Evolutionary conservation across 345 rosid genomes (phyloP).

Genomic region (Eucalyptus brandiana): DNA sequence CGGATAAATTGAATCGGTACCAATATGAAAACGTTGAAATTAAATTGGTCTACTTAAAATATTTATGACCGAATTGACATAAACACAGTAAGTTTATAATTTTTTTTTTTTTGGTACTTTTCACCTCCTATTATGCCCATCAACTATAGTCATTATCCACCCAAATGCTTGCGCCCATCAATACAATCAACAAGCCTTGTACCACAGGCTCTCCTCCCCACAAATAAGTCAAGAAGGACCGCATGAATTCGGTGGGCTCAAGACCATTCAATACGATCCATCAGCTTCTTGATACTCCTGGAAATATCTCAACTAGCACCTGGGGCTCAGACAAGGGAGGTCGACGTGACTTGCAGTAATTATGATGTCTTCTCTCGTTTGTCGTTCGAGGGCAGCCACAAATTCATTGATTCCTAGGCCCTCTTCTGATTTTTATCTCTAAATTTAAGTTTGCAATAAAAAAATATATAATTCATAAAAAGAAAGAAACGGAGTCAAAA

Average conservation of each 20-base stretch:
- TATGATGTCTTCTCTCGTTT: neutral
- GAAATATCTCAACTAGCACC: neutral
- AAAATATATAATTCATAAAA: too few species aligned
- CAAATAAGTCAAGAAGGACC: neutral
- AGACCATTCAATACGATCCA: neutral
- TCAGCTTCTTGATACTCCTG: too few species aligned
- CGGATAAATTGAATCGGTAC: fast-evolving
- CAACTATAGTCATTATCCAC: neutral
- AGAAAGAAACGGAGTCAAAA: neutral
- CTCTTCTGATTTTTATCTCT: neutral
- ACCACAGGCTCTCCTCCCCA: neutral
- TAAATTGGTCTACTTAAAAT: too few species aligned
- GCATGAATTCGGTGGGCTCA: too few species aligned
- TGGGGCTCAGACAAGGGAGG: neutral
- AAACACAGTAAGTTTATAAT: too few species aligned
- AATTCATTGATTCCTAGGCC: neutral
- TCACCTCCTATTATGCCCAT: neutral
- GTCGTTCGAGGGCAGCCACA: neutral
- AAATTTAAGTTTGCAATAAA: too few species aligned
- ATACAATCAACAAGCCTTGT: neutral
- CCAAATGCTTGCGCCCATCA: neutral
- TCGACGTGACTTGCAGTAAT: neutral
- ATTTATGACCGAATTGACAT: fast-evolving
- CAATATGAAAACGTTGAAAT: too few species aligned
- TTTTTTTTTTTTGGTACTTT: neutral